Conservation (phyloP, 1,284 basidiomycete genomes). For the Tilletia setariae region DNA sequence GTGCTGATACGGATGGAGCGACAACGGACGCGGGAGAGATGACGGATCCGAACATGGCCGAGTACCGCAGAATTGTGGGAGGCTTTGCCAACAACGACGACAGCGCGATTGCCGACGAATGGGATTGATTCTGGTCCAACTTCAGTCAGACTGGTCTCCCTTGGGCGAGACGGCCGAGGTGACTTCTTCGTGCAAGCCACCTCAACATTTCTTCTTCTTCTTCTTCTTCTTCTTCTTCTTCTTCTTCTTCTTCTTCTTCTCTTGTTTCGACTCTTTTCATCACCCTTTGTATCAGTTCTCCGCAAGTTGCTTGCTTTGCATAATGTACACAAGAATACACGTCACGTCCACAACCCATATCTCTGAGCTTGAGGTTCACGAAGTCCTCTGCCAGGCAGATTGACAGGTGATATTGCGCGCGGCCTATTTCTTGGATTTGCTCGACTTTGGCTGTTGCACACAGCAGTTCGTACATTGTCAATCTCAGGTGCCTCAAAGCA, state of each 20-base stretch:
- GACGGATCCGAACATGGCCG: constrained; percentile 3
- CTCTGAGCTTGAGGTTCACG: too few relatives aligned
- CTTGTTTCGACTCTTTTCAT: too few relatives aligned
- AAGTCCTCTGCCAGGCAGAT: background rate
- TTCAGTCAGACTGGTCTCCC: background rate
- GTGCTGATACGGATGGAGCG: constrained; percentile 2
- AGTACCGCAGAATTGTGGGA: constrained; percentile 1
- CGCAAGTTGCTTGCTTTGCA: background rate
- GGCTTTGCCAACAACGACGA: background rate
- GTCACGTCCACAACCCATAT: background rate
- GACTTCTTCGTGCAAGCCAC: too few relatives aligned
- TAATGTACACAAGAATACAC: background rate
- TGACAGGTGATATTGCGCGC: too few relatives aligned
- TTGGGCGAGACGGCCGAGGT: too few relatives aligned
- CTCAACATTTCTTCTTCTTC: background rate
- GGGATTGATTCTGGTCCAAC: background rate
- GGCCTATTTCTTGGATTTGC: background rate
- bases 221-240: background rate
- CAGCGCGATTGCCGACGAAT: background rate
- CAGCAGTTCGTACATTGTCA: background rate
- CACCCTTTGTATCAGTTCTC: background rate
- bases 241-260: background rate
- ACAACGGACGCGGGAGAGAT: background rate
- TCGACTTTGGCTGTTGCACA: constrained; percentile 5
- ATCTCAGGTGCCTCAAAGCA: background rate